A percentile compares a stretch with the other conserved stretches of the same genome.
Conservation (phyloP, 331 rosid species). For the Pyracantha coccinea region DNA sequence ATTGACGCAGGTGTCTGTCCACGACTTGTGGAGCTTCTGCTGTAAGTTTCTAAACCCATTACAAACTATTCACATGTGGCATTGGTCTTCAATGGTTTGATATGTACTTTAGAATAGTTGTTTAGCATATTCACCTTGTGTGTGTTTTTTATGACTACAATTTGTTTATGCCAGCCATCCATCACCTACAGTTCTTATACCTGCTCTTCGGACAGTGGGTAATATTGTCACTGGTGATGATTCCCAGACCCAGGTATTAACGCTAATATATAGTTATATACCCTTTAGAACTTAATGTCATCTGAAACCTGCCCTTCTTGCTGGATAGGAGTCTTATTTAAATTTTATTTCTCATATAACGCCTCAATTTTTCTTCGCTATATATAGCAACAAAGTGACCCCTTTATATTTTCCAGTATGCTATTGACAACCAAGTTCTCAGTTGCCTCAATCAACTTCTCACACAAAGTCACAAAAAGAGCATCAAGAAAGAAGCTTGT, state of each 20-base stretch:
- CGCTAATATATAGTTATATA: not conserved
- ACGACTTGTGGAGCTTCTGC: conserved; percentile 52
- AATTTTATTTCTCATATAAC: not conserved
- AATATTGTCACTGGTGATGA: conserved; percentile 63
- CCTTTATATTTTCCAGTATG: conserved; percentile 30
- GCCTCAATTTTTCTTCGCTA: not conserved
- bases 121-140: not conserved
- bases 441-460: conserved; percentile 55
- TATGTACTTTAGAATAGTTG: not conserved
- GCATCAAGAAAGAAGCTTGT: conserved; percentile 76
- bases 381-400: conserved; percentile 4
- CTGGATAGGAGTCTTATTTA: not conserved
- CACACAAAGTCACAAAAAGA: conserved; percentile 47
- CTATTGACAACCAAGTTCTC: conserved; percentile 50
- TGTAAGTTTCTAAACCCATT: conserved; percentile 27
- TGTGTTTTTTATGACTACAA: conserved; percentile 3
- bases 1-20: conserved; percentile 52
- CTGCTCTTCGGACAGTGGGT: conserved; percentile 61
- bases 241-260: conserved; percentile 54
- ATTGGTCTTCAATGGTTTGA: not conserved
- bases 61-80: not conserved
- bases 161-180: conserved; percentile 43
- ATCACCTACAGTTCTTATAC: conserved; percentile 48
- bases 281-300: not conserved
- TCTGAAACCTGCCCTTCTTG: not conserved